Percentiles rank a stretch among this genome's conserved stretches.
These are phyloP conservation scores for Fraxinus quadrangulata DNA, from an alignment of 257 asterid species.

Conservation along the genomic window DNA sequence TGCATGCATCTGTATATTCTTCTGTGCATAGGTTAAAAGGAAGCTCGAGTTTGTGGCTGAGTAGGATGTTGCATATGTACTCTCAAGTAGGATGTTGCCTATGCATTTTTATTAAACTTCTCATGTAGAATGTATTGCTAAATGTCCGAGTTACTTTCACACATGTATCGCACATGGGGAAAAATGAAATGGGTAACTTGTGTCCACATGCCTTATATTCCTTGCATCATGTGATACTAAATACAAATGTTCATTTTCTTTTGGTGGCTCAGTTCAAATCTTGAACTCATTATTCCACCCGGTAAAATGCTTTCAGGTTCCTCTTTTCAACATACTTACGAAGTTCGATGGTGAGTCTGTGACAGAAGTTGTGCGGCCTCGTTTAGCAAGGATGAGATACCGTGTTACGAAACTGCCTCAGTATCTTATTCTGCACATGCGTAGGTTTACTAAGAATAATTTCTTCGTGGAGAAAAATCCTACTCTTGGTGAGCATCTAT, in stretches of 20 bases:
- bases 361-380: conserved; percentile 92
- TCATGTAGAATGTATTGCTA: background rate
- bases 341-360: conserved; percentile 92
- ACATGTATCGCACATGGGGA: background rate
- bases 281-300: conserved; percentile 17
- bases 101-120: background rate
- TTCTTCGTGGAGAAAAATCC: conserved; percentile 97
- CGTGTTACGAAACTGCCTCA: conserved; percentile 81
- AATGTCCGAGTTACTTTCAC: background rate
- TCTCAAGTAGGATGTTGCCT: no score
- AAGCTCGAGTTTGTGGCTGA: background rate
- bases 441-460: conserved; percentile 88
- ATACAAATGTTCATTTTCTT: conserved; percentile 3
- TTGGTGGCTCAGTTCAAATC: conserved; percentile 3
- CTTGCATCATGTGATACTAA: conserved; percentile 14
- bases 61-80: no score
- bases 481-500: conserved; percentile 75
- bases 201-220: conserved; percentile 9
- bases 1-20: conserved; percentile 10
- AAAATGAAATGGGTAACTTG: conserved; percentile 8
- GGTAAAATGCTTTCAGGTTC: conserved; percentile 57
- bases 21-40: conserved; percentile 6
- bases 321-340: conserved; percentile 92
- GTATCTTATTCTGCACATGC: conserved; percentile 87
- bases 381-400: conserved; percentile 87